phyloP scores from a whole-genome alignment of 176 grass and related monocot species.

The Zea mays region Zm-B73-REFERENCE-NAM-5.0 NC_050102.1:133463501-133464000 shows the following conservation, averaged over 20 bases:
- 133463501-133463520: no score
- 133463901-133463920: conserved; percentile 40
- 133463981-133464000: not conserved
- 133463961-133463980: conserved; percentile 14
- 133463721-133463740: not conserved
- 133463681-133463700: not conserved
- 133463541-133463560: no score
- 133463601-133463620: no score
- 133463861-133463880: conserved; percentile 53
- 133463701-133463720: not conserved
- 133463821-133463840: conserved; percentile 12
- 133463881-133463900: conserved; percentile 38
- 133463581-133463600: no score
- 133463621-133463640: no score
- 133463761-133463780: conserved; percentile 30
- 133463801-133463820: not conserved
- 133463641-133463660: no score
- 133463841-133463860: conserved; percentile 26
- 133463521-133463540: no score
- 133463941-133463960: conserved; percentile 42
- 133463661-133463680: not conserved
- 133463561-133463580: no score
- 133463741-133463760: conserved; percentile 34
- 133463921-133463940: conserved; percentile 50
- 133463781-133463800: conserved; percentile 19